Percentiles rank a stretch among this genome's conserved stretches.
phyloP scores from a whole-genome alignment of 306 rosid species.

The Corylus avellana region DNA sequence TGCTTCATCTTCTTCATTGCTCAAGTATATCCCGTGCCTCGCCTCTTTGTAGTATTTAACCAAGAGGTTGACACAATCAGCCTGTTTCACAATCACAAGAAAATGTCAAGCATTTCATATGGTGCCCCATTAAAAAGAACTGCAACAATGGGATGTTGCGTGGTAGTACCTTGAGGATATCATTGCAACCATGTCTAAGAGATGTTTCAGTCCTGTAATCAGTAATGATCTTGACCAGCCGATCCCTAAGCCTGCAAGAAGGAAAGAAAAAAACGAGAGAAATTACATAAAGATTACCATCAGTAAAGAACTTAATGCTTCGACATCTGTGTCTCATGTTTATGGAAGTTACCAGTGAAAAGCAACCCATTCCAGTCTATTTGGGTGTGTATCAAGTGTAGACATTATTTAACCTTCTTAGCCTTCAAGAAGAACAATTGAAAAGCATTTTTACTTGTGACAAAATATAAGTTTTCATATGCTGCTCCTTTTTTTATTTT shows the following conservation, averaged over 20 bases:
- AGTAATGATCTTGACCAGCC: slow-evolving; percentile 85
- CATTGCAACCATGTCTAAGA: slow-evolving; percentile 94
- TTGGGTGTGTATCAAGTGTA: not conserved
- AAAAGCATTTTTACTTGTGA: not conserved
- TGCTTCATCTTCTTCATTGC: slow-evolving; percentile 70
- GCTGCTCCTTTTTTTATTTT: not conserved
- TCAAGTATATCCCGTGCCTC: slow-evolving; percentile 74
- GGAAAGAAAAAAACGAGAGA: slow-evolving; percentile 9
- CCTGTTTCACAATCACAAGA: slow-evolving; percentile 51
- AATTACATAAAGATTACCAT: slow-evolving; percentile 10
- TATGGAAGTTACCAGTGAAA: not conserved
- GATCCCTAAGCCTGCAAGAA: slow-evolving; percentile 81
- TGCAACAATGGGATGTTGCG: not conserved
- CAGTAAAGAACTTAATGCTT: slow-evolving; percentile 16
- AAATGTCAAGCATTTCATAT: slow-evolving; percentile 24
- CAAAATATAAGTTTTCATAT: not conserved
- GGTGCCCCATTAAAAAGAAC: slow-evolving; percentile 10
- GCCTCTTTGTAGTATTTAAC: slow-evolving; percentile 90
- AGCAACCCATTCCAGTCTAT: not conserved
- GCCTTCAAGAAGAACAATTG: not conserved
- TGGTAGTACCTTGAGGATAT: slow-evolving; percentile 77
- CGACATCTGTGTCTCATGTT: not conserved
- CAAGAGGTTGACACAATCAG: slow-evolving; percentile 86
- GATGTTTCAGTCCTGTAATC: slow-evolving; percentile 98
- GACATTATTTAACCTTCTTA: not conserved